These are phyloP conservation scores for Aspergillus luchuensis DNA, from an alignment of 2,329 filamentous ascomycete genomes.

Conservation along the genomic window DNA sequence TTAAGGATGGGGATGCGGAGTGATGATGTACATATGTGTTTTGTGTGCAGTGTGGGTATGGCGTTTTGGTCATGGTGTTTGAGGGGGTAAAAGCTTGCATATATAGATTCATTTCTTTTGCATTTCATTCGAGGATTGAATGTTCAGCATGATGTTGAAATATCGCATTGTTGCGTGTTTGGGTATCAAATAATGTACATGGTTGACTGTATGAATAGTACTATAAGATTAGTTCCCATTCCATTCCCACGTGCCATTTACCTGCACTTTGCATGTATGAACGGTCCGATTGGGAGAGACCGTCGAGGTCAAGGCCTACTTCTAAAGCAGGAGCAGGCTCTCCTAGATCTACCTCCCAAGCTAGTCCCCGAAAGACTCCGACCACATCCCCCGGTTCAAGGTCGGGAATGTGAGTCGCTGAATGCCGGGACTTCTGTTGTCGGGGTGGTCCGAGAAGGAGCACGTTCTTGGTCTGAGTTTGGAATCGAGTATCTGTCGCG, in stretches of 20 bases:
- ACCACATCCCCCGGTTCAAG: conserved; percentile 27
- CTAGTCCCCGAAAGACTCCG: conserved; percentile 35
- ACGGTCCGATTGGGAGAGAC: background rate
- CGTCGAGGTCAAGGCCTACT: background rate
- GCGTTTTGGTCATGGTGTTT: background rate
- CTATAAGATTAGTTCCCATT: conserved; percentile 40
- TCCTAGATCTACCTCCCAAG: conserved; percentile 41
- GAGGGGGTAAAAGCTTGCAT: conserved; percentile 33
- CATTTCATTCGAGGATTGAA: background rate
- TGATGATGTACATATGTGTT: background rate
- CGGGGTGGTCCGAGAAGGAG: conserved; percentile 34
- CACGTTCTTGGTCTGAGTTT: conserved; percentile 12
- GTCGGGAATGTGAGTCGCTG: background rate
- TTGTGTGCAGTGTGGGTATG: background rate
- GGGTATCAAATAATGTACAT: conserved; percentile 4
- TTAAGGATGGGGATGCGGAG: conserved; percentile 14
- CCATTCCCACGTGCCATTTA: conserved; percentile 41
- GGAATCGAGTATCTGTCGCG: conserved; percentile 6
- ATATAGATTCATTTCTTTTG: background rate
- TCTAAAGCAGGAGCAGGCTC: background rate
- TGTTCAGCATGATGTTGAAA: background rate
- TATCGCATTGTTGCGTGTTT: background rate
- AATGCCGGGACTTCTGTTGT: conserved; percentile 5
- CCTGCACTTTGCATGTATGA: conserved; percentile 7
- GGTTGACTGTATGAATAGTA: too few species aligned